phyloP scores from a whole-genome alignment of 1,139 yeast genomes.

The Hemisphaericaspora subhashii region DNA sequence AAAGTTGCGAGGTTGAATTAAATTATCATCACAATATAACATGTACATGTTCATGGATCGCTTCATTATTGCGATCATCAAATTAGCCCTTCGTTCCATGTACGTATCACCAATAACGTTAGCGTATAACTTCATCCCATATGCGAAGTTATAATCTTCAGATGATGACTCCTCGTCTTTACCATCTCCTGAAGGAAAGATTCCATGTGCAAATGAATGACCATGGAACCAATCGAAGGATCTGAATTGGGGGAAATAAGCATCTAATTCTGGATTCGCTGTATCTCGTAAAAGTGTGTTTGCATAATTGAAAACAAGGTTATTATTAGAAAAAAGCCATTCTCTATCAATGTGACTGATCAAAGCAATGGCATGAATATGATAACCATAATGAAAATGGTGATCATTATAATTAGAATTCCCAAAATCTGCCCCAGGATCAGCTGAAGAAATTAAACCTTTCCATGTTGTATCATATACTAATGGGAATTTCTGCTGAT shows the following conservation, averaged over 20 bases:
- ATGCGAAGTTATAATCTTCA: constrained; percentile 47
- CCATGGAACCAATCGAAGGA: constrained; percentile 50
- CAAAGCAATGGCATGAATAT: constrained; percentile 70
- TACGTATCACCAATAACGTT: constrained; percentile 30
- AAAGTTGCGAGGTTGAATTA: constrained; percentile 37
- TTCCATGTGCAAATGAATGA: constrained; percentile 49
- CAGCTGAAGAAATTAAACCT: constrained; percentile 72
- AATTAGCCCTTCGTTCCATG: constrained; percentile 41
- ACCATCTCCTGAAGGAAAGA: constrained; percentile 46
- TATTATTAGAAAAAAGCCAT: constrained; percentile 30
- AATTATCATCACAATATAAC: constrained; percentile 41
- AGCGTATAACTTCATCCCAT: constrained; percentile 44
- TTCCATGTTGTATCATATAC: constrained; percentile 69
- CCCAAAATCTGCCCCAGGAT: constrained; percentile 69
- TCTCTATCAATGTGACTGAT: constrained; percentile 53
- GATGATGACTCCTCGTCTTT: constrained; percentile 49
- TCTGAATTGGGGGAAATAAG: constrained; percentile 40
- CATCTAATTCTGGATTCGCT: constrained; percentile 40
- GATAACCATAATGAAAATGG: constrained; percentile 81
- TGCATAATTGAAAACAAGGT: constrained; percentile 31
- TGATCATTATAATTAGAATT: constrained; percentile 79
- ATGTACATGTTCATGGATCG: constrained; percentile 46
- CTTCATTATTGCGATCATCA: constrained; percentile 44
- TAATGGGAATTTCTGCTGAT: constrained; percentile 61
- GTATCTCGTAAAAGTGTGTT: constrained; percentile 40